Evolutionary conservation across 768 basidiomycete genomes (phyloP), one percentile per base, ranked within the genome.

Genomic region (Clavulina sp.): DNA sequence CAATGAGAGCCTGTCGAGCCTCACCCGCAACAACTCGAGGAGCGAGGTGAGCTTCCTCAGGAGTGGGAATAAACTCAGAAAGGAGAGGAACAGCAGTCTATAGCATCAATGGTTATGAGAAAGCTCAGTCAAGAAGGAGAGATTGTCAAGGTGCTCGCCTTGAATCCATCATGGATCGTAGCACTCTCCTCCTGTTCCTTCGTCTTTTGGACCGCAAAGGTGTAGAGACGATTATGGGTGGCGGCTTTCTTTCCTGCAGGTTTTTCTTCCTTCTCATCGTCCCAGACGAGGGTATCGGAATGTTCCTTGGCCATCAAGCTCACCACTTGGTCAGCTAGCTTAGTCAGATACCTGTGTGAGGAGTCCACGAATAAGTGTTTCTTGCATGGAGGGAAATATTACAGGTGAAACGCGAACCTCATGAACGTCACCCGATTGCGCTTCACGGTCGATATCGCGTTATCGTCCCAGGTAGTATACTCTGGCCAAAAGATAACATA

Each of bases 401-500:
- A 38, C 34, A 38, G 19, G 34, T 46, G 43, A 7, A 9, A 7
- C 9, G 23, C 43, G 16, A 9, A 46, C 43, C 24, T 16, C 43
- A 46, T 46, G 43, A 46, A 46, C 9, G 43, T 46, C 9, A 26
- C 23, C 9, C 43, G 7, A 46, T 46, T 46, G 7, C 43, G 7
- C 16, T 9, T 46, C 7, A 46, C 24, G 7, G 16, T 7, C 24
- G 16, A 16, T 9, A 46, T 26, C 7, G 43, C 43, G 43, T 46
- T 23, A 23, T 46, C 43, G 23, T 9, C 43, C 43, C 43, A 46
- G 9, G 43, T 46, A 38, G n/a, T n/a, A n/a, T n/a, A n/a, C n/a
- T 80, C 75, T 0, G 77, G 77, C 78, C 79, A 80, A 52, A 75
- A 78, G 4, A 80, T 56, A 13, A 76, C 67, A 48, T 73, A 75